Evolutionary conservation across 169 alveolate species (phyloP).

Genomic region (Perkinsus olseni): DNA sequence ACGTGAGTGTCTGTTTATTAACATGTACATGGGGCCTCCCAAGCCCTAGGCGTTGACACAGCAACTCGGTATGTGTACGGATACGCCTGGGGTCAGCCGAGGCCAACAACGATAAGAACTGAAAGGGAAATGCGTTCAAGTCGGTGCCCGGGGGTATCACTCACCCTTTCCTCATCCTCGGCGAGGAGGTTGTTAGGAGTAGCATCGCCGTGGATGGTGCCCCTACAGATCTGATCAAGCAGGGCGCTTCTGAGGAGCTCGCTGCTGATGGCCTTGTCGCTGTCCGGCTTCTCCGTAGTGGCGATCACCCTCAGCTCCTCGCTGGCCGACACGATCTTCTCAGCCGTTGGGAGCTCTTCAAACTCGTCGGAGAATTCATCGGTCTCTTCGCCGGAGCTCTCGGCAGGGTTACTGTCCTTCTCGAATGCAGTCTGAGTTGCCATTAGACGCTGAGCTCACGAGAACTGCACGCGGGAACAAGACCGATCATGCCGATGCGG

Average conservation of each 20-base stretch:
- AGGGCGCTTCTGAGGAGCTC: not conserved
- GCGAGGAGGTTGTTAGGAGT: not conserved
- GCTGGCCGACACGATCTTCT: not conserved
- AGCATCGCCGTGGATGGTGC: not conserved
- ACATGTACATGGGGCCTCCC: not conserved
- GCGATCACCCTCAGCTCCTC: not conserved
- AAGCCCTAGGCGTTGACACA: not conserved
- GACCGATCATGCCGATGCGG: too few relatives aligned
- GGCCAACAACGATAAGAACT: not conserved
- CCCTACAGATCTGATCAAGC: not conserved
- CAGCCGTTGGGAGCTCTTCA: not conserved
- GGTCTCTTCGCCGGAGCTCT: not conserved
- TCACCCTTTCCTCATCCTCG: not conserved
- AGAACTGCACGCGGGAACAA: not conserved
- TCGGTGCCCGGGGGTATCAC: not conserved
- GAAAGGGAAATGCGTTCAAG: not conserved
- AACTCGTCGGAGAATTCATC: not conserved
- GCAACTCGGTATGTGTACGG: not conserved
- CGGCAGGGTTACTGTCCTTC: not conserved
- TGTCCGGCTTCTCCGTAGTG: not conserved
- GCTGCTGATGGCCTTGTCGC: not conserved
- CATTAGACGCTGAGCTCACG: not conserved
- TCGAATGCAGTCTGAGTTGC: not conserved
- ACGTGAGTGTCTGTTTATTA: not conserved
- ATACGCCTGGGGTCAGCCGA: not conserved